Conservation (phyloP, 2,329 filamentous ascomycete species). For the Colletotrichum sp. region DNA sequence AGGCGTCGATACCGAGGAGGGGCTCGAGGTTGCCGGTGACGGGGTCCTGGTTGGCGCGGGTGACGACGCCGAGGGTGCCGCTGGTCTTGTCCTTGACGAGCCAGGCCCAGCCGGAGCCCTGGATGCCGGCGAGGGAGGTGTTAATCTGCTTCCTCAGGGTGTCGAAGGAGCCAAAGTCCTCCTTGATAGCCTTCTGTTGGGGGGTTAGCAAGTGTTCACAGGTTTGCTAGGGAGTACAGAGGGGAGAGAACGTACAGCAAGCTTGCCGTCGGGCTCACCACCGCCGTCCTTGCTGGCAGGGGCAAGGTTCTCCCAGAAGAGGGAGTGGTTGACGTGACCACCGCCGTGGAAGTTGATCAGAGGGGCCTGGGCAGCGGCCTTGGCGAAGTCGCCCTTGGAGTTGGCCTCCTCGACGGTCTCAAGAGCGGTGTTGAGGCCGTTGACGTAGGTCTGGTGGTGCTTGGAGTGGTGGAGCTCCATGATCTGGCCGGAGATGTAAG, state of each 20-base stretch:
- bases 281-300: constrained; percentile 68
- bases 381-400: constrained; percentile 63
- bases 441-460: constrained; percentile 95
- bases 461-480: constrained; percentile 97
- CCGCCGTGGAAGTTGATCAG: constrained; percentile 82
- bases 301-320: constrained; percentile 85
- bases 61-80: constrained; percentile 67
- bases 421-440: constrained; percentile 80
- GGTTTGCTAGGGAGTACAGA: too few relatives aligned
- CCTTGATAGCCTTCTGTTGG: constrained; percentile 60
- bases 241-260: constrained; percentile 60
- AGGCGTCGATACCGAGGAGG: constrained; percentile 88
- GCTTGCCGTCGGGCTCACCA: constrained; percentile 65
- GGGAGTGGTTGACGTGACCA: constrained; percentile 84
- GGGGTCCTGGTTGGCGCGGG: constrained; percentile 87
- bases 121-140: constrained; percentile 73
- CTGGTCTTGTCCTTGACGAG: constrained; percentile 74
- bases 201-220: background rate
- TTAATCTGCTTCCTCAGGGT: constrained; percentile 72
- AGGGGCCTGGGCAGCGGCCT: constrained; percentile 55
- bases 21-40: constrained; percentile 84
- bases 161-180: constrained; percentile 71
- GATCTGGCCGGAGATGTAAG: constrained; percentile 83
- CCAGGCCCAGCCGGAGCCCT: constrained; percentile 93
- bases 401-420: constrained; percentile 73